Base-by-base conservation (phyloP, 2,329 filamentous ascomycete species). In the Coniosporium tulheliwenetii region DNA sequence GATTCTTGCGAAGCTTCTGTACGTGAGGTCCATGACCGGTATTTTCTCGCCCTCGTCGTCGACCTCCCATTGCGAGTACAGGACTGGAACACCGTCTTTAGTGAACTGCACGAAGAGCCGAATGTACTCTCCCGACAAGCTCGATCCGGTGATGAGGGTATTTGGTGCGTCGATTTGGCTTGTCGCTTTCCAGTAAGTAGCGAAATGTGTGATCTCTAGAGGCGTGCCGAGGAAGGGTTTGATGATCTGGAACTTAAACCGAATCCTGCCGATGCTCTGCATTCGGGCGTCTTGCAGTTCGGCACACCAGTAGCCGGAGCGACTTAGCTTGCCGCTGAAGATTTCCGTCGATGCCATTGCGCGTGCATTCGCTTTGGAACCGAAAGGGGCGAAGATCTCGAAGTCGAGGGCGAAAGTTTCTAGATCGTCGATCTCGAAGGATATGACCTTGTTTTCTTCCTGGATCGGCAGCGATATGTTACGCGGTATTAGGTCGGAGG, bases 161-260 rank as follows among this genome's bases (percentile, higher is more conserved):
- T 75, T 91, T 16, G 82, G 81, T 37, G 86, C 83, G 39, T 84
- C 79, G 56, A 94, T 85, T 50, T 94, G 86, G 53, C 86, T 94
- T 1, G 91, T 98, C 0, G 89, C 89, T 61, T 96, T 98, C 91
- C 91, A 98, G 61, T 98, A 98, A 0, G 91, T 96, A 47, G 93
- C 91, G 52, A 96, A 98, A 54, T 96, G 87, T 1, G 91, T 93
- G 45, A 98, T 95, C 59, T 98, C 91, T 15, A 98, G 68, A 3
- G 91, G 86, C 45, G 86, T 81, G 7, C 91, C 89, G 46, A 79
- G 77, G 64, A 96, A 98, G 0, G 91, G 91, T 54, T 94, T 95
- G 58, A 98, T 93, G 19, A 96, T 85, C 56, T 96, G 87, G 41
- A 85, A 93, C 48, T 84, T 83, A 66, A 98, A 98, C 47, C 78